Base-by-base conservation (phyloP, 805 yeast species). In the Tetrapisispora phaffii region DNA sequence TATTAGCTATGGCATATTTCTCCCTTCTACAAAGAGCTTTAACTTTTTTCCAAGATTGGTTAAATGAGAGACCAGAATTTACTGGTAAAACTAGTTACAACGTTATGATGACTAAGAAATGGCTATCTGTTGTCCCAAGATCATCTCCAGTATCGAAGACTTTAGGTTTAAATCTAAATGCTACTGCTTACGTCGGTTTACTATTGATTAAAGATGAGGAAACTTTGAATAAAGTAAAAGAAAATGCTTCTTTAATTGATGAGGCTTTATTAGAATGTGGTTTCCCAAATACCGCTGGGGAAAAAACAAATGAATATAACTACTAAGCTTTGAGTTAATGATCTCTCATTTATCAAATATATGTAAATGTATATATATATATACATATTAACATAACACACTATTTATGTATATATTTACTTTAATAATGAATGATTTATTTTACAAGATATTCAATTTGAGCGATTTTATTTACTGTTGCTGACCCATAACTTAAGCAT, bases 41-140 rank as follows among this genome's bases (percentile, higher is more conserved):
- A 55, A 82, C 90, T 3, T 75, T 79, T n/a, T 72, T 79, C 58
- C 78, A 79, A 59, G 82, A 81, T 47, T 64, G 67, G 67, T 43
- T 53, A 26, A 52, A 52, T 42, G 63, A 56, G 46, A 50, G 47
- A 40, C 60, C 61, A 24, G 53, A 53, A 22, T 39, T 50, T 37
- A 29, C 31, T 6, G 43, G 42, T 34, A 69, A 70, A 37, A 68
- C 80, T 39, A 82, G 93, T 34, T 90, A 85, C 63, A 90, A 90
- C 59, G 79, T 89, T 32, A 67, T 87, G 39, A 76, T 90, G 74
- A 88, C 94, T 40, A 79, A 79, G 41, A 75, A 78, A 43, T 90
- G 93, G 85, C 76, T 90, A 66, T 76, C 87, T 76, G 62, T 85
- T 23, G 81, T 88, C 16, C 97, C 98, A 19, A 75, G 97, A 56